phyloP scores from a whole-genome alignment of 257 asterid species.

The Leptodermis oblonga region DNA sequence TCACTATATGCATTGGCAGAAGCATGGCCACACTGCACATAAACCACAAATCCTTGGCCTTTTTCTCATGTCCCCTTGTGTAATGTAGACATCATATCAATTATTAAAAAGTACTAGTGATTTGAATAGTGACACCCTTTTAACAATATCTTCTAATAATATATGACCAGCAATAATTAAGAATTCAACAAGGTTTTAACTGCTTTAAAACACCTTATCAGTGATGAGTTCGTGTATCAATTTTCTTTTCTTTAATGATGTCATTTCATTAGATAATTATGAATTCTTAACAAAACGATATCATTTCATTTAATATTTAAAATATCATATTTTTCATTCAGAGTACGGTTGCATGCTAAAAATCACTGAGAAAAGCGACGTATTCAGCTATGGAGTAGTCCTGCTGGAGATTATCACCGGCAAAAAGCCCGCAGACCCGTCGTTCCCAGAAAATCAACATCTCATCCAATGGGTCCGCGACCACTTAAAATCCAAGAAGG shows the following conservation, averaged over 20 bases:
- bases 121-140: too few relatives aligned
- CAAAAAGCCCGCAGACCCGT: constrained; percentile 62
- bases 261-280: background rate
- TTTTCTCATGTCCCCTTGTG: constrained; percentile 16
- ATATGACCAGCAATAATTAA: background rate
- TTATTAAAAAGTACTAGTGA: background rate
- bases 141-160: too few relatives aligned
- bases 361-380: constrained; percentile 71
- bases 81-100: background rate
- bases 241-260: background rate
- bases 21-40: background rate
- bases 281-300: too few relatives aligned
- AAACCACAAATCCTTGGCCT: constrained; percentile 17
- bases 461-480: constrained; percentile 72
- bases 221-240: background rate
- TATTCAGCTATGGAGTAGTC: constrained; percentile 76
- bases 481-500: constrained; percentile 48
- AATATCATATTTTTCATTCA: too few relatives aligned
- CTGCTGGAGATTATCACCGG: constrained; percentile 68
- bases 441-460: constrained; percentile 67
- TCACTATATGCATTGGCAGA: constrained; percentile 17
- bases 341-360: constrained; percentile 66
- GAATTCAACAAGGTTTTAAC: background rate
- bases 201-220: background rate
- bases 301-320: too few relatives aligned